Evolutionary conservation across 1,284 basidiomycete genomes (phyloP), one percentile per base, ranked within the genome.

Genomic region (Microbotryum violaceum): DNA sequence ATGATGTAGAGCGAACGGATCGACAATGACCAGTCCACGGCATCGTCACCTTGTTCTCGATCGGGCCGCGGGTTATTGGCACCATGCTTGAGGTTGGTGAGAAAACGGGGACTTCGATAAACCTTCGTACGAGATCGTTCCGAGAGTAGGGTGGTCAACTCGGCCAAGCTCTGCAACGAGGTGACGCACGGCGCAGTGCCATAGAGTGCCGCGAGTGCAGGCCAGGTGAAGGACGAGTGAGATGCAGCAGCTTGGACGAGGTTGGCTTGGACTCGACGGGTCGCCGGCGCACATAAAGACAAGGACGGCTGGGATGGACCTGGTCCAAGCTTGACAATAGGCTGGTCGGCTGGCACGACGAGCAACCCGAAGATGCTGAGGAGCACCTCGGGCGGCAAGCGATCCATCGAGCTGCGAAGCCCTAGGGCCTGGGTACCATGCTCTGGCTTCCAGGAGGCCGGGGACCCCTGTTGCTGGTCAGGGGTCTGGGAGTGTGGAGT

Each of bases 331-430:
- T 42, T 42, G 10, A 18, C 14, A 42, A 12, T 12, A 6, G 49
- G 47, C 45, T 58, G 57, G 10, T 14, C 23, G 20, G 42, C 9
- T n/a, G 50, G 16, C 12, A 6, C 1, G 33, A 50, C 29, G 37
- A 49, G n/a, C 20, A 9, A 7, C 16, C 18, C 42, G 48, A 61
- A 50, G 51, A 65, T 33, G 50, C 14, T 23, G 33, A 65, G 57
- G n/a, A 54, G 14, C 54, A 65, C 48, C 21, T 64, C 60, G 45
- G 54, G 23, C 18, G 62, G 65, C 21, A 42, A 61, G 60, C 0
- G 29, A 3, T 9, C 29, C 46, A 57, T 60, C 20, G 49, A 21
- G 21, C 44, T 46, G 1, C 9, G 21, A 45, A 16, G 14, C 23
- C 33, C 18, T 27, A 21, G 18, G n/a, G 21, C 33, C 37, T 45